Evolutionary conservation across 2,329 filamentous ascomycete genomes (phyloP).

Genomic region (Dothistroma septosporum): DNA sequence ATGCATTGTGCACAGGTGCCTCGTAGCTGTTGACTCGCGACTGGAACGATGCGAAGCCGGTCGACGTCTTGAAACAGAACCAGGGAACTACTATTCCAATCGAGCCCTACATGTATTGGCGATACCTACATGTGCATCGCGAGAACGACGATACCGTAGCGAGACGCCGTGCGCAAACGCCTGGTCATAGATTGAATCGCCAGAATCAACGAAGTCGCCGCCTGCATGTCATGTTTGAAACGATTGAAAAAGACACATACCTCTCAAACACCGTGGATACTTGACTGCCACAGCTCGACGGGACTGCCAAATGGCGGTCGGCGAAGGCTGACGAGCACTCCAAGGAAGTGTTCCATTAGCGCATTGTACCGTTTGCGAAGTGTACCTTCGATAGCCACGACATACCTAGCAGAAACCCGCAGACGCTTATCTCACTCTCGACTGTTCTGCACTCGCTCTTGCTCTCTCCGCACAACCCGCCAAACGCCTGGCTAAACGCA

Average conservation of each 20-base stretch:
- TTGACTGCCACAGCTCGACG: too few relatives aligned
- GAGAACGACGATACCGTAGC: too few relatives aligned
- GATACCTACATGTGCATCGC: background rate
- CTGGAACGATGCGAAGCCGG: background rate
- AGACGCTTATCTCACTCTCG: background rate
- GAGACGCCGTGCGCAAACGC: too few relatives aligned
- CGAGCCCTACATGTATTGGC: too few relatives aligned
- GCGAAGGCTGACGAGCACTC: background rate
- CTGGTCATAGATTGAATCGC: too few relatives aligned
- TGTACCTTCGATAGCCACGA: background rate
- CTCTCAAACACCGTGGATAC: background rate
- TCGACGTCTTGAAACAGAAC: background rate
- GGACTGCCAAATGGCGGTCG: too few relatives aligned
- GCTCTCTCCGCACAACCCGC: background rate
- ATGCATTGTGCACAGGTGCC: background rate
- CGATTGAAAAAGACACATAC: background rate
- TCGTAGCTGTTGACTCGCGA: background rate
- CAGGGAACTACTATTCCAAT: background rate
- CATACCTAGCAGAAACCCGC: background rate
- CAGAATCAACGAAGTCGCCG: too few relatives aligned
- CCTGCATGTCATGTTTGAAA: too few relatives aligned
- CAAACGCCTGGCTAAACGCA: constrained; percentile 13
- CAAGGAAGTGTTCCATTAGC: background rate
- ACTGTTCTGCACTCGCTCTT: background rate
- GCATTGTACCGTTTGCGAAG: background rate